These are phyloP conservation scores for Penicillium manginii DNA, from an alignment of 495 filamentous ascomycete genomes.

Conservation along the genomic window DNA sequence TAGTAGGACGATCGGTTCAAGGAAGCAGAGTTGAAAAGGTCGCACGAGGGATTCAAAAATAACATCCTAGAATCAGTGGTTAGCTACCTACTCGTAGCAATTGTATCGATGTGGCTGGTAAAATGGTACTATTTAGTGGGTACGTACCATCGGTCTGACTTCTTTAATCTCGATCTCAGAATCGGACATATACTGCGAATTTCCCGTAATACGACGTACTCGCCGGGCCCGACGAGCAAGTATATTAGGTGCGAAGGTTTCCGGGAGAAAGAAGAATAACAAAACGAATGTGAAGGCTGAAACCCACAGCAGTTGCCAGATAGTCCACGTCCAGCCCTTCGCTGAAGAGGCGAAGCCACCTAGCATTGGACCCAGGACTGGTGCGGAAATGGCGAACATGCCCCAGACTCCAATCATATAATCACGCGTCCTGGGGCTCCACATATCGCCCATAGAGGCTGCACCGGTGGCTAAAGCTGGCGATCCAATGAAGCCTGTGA, in stretches of 20 bases:
- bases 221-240: slow-evolving; percentile 56
- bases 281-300: slow-evolving; percentile 47
- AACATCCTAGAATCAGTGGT: slow-evolving; percentile 24
- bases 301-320: slow-evolving; percentile 54
- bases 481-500: slow-evolving; percentile 56
- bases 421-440: slow-evolving; percentile 26
- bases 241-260: slow-evolving; percentile 61
- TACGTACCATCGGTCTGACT: slow-evolving; percentile 26
- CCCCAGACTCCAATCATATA: slow-evolving; percentile 44
- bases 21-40: slow-evolving; percentile 47
- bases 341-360: slow-evolving; percentile 42
- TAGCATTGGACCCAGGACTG: slow-evolving; percentile 48
- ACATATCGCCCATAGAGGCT: slow-evolving; percentile 41
- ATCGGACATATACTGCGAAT: slow-evolving; percentile 34
- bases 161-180: slow-evolving; percentile 45
- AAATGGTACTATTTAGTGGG: background rate
- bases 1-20: slow-evolving; percentile 55
- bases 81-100: background rate
- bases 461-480: slow-evolving; percentile 51
- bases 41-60: slow-evolving; percentile 43
- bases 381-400: slow-evolving; percentile 40
- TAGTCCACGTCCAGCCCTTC: slow-evolving; percentile 52
- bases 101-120: too few relatives aligned
- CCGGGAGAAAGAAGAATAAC: slow-evolving; percentile 57
- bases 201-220: slow-evolving; percentile 45